Conservation (phyloP, 2,329 filamentous ascomycete genomes). For the Ceratocystis diversiconidia region DNA sequence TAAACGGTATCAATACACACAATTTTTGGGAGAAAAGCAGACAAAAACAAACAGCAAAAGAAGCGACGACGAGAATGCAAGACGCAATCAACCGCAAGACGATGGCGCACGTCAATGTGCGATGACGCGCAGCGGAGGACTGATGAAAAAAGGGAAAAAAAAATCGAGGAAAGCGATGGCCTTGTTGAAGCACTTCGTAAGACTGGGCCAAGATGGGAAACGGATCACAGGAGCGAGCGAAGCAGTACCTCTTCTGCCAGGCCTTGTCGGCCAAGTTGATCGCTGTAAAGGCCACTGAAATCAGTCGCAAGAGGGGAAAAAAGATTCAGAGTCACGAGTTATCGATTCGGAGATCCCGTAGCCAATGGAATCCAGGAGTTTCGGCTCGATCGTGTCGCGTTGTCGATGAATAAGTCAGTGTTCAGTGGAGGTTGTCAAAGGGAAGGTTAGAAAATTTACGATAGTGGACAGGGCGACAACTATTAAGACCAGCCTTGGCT, state of each 20-base stretch:
- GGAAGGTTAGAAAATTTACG: constrained; percentile 20
- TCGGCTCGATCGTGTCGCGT: constrained; percentile 17
- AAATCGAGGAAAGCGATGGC: background rate
- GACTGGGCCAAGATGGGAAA: constrained; percentile 3
- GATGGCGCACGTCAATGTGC: background rate
- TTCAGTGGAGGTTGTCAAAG: constrained; percentile 13
- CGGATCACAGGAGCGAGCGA: constrained; percentile 9
- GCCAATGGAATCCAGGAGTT: constrained; percentile 15
- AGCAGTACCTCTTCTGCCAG: constrained; percentile 14
- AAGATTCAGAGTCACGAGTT: constrained; percentile 6
- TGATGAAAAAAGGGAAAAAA: background rate
- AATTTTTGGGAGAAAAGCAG: constrained; percentile 6
- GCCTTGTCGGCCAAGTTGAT: constrained; percentile 13
- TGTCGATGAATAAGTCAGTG: constrained; percentile 9
- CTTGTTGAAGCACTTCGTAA: background rate
- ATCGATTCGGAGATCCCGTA: constrained; percentile 17
- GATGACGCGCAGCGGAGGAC: constrained; percentile 1
- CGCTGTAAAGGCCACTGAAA: background rate
- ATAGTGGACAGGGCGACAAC: constrained; percentile 16
- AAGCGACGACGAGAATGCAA: background rate
- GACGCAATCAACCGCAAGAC: background rate
- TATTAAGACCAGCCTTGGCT: constrained; percentile 18
- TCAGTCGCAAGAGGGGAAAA: background rate
- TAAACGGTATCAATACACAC: constrained; percentile 7
- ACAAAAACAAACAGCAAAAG: constrained; percentile 6